Conservation (phyloP, 225 moss, liverwort and hornwort genomes). For the Marchantia paleacea region DNA sequence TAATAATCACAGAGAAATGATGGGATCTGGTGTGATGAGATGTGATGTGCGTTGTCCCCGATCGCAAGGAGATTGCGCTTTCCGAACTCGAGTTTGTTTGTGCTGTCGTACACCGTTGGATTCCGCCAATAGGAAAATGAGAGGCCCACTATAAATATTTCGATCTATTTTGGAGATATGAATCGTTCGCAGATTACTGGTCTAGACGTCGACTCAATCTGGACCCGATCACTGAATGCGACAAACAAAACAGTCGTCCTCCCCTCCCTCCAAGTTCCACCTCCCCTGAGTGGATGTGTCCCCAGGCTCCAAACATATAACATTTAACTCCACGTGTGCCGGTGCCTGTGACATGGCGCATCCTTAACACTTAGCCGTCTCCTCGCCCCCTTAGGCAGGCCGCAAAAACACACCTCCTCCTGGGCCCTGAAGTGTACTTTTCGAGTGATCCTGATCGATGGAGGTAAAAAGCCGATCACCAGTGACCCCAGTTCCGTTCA, state of each 20-base stretch:
- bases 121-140: neutral
- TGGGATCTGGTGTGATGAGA: neutral
- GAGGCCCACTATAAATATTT: neutral
- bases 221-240: neutral
- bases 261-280: neutral
- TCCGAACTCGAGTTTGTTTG: too few species aligned
- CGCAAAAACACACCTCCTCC: neutral
- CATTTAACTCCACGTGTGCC: neutral
- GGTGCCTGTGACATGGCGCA: neutral
- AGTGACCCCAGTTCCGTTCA: neutral
- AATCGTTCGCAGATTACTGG: conserved; percentile 7
- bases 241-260: neutral
- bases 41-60: neutral
- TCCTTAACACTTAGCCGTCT: neutral
- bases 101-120: conserved; percentile 1
- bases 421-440: neutral
- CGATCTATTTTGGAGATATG: conserved; percentile 1
- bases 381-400: neutral
- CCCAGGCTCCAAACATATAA: conserved; percentile 4
- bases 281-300: neutral
- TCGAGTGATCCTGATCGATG: neutral
- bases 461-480: neutral
- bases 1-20: neutral
- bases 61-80: neutral
- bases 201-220: neutral